These are phyloP conservation scores for Suhomyces anneliseae DNA, from an alignment of 1,139 yeast species.

Conservation along the genomic window DNA sequence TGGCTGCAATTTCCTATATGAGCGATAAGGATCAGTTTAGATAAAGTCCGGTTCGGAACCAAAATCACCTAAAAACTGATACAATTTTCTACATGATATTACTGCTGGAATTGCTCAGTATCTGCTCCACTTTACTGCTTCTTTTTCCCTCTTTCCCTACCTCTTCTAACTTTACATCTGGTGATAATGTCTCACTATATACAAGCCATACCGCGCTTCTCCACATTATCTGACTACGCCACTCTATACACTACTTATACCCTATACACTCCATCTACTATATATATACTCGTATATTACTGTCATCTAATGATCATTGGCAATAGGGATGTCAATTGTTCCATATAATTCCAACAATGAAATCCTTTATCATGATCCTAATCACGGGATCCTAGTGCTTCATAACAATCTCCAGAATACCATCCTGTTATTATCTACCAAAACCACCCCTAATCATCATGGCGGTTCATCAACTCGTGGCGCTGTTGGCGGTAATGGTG, in stretches of 20 bases:
- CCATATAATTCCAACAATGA: slow-evolving; percentile 37
- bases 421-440: slow-evolving; percentile 33
- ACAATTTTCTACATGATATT: too few species aligned
- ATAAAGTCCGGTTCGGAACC: too few species aligned
- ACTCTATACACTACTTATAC: too few species aligned
- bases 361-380: slow-evolving; percentile 40
- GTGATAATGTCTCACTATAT: background rate
- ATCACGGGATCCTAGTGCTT: slow-evolving; percentile 43
- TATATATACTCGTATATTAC: background rate
- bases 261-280: background rate
- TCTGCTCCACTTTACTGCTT: too few species aligned
- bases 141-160: too few species aligned
- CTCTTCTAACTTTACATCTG: background rate
- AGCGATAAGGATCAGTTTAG: too few species aligned
- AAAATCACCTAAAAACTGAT: too few species aligned
- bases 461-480: background rate
- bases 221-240: too few species aligned
- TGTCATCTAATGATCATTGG: background rate
- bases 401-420: slow-evolving; percentile 45
- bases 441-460: background rate
- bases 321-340: slow-evolving; percentile 35
- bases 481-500: background rate
- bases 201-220: background rate
- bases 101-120: too few species aligned
- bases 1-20: too few species aligned